Base-by-base conservation (phyloP, 257 asterid species). In the Solanum virginianum region DNA sequence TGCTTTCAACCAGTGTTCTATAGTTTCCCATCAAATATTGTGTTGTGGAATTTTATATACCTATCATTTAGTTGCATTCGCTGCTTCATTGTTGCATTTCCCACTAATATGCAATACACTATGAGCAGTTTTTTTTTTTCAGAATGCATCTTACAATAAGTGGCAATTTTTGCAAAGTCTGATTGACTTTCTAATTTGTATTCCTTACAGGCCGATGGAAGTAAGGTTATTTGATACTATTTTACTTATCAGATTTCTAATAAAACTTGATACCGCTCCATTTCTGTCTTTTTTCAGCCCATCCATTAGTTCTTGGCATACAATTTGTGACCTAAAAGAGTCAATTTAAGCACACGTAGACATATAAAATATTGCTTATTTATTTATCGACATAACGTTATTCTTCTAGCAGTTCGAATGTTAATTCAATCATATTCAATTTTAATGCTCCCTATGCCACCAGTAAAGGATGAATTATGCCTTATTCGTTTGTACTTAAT, bases 331-430 rank as follows among this genome's bases (percentile, higher is more conserved):
- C 14, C 0, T 68, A 0, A 68, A 32, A 36, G 75, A 32, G 32
- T 3, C 11, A 41, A 41, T 20, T 12, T 15, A 11, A 71, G 18
- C 55, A 41, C 10, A 70, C 6, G 4, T 5, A 20, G 43, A 13
- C 45, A 29, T 29, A 65, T 66, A 55, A 43, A 71, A 54, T 43
- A 11, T 20, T 71, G 3, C 18, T 71, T 43, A 43, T 20, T 41
- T 11, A 43, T 71, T 1, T 20, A 5, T 7, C 0, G 0, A 10
- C 24, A 20, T 43, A 5, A 0, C 0, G 0, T 1, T 71, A 11
- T 71, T 71, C 0, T 45, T 71, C 80, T 20, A 43, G 80, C 12
- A 41, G 80, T 70, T 70, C 5, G 12, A 20, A 70, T 12, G 2
- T 16, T 41, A 41, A 54, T 41, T 70, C 17, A 70, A 2, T 70